Base-by-base conservation (phyloP, 2,329 filamentous ascomycete species). In the Apiospora saccharicola region DNA sequence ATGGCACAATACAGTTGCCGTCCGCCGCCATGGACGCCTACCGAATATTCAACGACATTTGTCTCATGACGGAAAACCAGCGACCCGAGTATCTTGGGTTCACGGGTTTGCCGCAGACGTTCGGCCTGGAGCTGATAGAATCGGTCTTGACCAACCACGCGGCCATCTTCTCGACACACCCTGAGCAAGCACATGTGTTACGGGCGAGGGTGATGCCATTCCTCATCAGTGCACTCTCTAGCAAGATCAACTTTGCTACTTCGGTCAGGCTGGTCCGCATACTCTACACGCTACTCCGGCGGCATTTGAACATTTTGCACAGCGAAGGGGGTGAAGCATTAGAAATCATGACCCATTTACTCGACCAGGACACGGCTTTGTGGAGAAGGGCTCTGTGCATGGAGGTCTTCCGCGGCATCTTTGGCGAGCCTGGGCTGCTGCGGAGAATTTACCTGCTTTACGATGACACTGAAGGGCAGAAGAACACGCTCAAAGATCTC, bases 351-450 rank as follows among this genome's bases (percentile, higher is more conserved):
- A 97, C 94, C 2, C 93, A 97, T 75, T 89, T 97, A 74, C 87
- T 98, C 19, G 96, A 99, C 78, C 93, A 95, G 69, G 96, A 98
- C 75, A 91, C 92, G 2, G 87, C 90, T 0, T 79, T 91, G 5
- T 99, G 97, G 96, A 98, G 96, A 81, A 89, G 96, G 72, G 92
- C 94, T 0, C 83, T 98, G 7, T 97, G 94, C 74, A 94, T 99
- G 89, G 96, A 99, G 79, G 90, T 98, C 0, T 94, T 98, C 77
- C 90, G 94, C 71, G 92, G 93, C 8, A 89, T 98, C 8, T 98
- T 98, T 82, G 88, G 93, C 0, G 95, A 98, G 73, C 90, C 94
- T 47, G 88, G 88, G 14, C 86, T 98, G 30, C 86, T 98, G 1
- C 87, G 96, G 57, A 90, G 92, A 49, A 94, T 98, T 2, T 98